Evolutionary conservation across 2,329 filamentous ascomycete genomes (phyloP).

Genomic region (Aurifilum marmelostoma): DNA sequence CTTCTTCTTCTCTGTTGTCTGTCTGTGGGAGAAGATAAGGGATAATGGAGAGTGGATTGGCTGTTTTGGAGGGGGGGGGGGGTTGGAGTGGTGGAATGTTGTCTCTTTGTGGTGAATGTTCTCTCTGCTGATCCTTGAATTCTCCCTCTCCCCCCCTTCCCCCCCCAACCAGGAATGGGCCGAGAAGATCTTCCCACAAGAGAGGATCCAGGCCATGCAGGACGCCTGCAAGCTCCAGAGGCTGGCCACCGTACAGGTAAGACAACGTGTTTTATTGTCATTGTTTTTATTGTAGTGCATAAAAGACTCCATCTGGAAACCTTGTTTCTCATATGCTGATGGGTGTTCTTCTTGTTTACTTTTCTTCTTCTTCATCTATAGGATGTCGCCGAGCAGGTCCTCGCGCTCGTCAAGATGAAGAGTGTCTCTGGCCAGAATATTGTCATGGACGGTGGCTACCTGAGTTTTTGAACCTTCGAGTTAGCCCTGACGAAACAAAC

Average conservation of each 20-base stretch:
- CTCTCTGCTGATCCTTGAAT: no score
- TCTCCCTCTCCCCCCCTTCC: no score
- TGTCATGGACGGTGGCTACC: constrained; percentile 50
- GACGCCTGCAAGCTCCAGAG: constrained; percentile 63
- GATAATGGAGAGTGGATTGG: no score
- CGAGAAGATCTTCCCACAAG: constrained; percentile 53
- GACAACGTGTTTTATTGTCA: neutral
- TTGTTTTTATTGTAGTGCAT: no score
- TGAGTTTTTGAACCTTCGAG: neutral
- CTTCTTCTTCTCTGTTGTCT: neutral
- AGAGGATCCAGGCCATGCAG: constrained; percentile 57
- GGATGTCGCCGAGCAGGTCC: constrained; percentile 58
- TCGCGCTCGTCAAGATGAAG: constrained; percentile 51
- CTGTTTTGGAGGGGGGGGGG: no score
- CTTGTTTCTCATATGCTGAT: neutral
- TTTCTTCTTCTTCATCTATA: constrained; percentile 32
- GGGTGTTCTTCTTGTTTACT: neutral
- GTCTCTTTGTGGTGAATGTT: no score
- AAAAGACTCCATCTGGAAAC: no score
- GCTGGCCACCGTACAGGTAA: constrained; percentile 56
- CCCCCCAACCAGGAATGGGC: constrained; percentile 71
- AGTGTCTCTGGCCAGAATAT: constrained; percentile 57
- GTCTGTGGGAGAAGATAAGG: no score
- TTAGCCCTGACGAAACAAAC: no score
- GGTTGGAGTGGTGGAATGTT: no score